Base-by-base conservation (phyloP, 768 basidiomycete species). In the Lentinus tigrinus region DNA sequence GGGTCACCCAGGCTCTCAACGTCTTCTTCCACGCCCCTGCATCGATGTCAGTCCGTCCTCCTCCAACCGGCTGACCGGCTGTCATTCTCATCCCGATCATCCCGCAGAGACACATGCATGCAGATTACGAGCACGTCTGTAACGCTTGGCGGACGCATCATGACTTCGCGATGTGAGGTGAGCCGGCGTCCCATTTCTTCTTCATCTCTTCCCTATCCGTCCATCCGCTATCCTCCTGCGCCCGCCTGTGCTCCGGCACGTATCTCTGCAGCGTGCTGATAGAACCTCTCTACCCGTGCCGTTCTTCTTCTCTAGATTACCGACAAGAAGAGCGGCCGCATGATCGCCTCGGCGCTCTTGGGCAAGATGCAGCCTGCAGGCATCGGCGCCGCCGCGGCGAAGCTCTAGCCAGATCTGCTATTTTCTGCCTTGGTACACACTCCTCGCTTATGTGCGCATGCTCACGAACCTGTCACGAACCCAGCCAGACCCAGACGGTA, bases 141-240 rank as follows among this genome's bases (percentile, higher is more conserved):
- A 44, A 81, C 85, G 3, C 74, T 89, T 57, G 88, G 87, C n/a
- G 78, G 82, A 3, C 76, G 85, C 23, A 80, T 88, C 37, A 89
- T 90, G 87, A 79, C 81, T 44, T 83, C 87, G 37, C 75, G 85
- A 59, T 89, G 88, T 64, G 87, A 89, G 78, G 87, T 88, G 62
- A 59, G 51, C 16, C 24, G 49, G 54, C 47, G 13, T 42, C 51
- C 38, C 19, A 16, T 39, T 11, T 37, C 38, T 5, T 27, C 34
- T 26, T 16, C 24, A 28, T 19, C 23, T 47, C 23, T 34, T 36
- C n/a, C 40, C 40, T 23, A 47, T 24, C 37, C 37, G 55, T 49
- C 37, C 58, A 56, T 43, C 52, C 47, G 27, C 19, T 38, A 6
- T n/a, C 40, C 14, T 11, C 3, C 9, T 36, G 44, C 34, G 10